phyloP scores from a whole-genome alignment of 1,284 basidiomycete genomes.

The Schizophyllum commune region DNA sequence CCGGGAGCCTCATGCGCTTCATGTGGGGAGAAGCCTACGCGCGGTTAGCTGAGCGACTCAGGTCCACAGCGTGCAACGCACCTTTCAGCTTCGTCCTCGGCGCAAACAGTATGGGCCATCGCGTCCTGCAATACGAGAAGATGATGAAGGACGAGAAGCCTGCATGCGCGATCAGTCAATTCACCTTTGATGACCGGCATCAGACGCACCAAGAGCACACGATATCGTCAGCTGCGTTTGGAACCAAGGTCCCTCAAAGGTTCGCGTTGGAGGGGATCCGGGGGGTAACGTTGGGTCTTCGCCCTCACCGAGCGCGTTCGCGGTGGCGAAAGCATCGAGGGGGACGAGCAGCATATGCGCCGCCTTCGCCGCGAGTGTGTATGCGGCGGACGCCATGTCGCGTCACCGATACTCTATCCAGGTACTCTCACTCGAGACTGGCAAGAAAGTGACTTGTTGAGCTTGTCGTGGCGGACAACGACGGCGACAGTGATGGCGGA shows the following conservation, averaged over 20 bases:
- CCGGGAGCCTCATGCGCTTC: conserved; percentile 55
- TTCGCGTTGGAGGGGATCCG: conserved; percentile 52
- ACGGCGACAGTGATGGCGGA: too few species aligned
- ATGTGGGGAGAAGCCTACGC: conserved; percentile 78
- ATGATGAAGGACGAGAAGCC: conserved; percentile 42
- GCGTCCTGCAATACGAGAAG: conserved; percentile 82
- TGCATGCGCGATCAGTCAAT: conserved; percentile 41
- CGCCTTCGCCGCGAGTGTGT: background rate
- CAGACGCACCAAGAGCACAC: conserved; percentile 52
- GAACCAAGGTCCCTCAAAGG: conserved; percentile 89
- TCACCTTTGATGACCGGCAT: background rate
- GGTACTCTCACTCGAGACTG: too few species aligned
- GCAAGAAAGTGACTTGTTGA: too few species aligned
- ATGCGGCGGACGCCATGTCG: background rate
- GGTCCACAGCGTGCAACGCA: conserved; percentile 22
- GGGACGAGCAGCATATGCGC: background rate
- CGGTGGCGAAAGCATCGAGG: background rate
- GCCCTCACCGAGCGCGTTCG: background rate
- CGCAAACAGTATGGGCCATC: conserved; percentile 88
- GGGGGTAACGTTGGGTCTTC: conserved; percentile 30
- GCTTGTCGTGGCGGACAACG: too few species aligned
- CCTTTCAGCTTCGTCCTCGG: conserved; percentile 93
- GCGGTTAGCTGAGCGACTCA: conserved; percentile 5
- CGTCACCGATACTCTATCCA: too few species aligned
- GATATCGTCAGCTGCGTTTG: conserved; percentile 85